A percentile compares a stretch with the other conserved stretches of the same genome.
phyloP scores from a whole-genome alignment of 352 stramenopile species.

The Pythium phragmiticola region DNA sequence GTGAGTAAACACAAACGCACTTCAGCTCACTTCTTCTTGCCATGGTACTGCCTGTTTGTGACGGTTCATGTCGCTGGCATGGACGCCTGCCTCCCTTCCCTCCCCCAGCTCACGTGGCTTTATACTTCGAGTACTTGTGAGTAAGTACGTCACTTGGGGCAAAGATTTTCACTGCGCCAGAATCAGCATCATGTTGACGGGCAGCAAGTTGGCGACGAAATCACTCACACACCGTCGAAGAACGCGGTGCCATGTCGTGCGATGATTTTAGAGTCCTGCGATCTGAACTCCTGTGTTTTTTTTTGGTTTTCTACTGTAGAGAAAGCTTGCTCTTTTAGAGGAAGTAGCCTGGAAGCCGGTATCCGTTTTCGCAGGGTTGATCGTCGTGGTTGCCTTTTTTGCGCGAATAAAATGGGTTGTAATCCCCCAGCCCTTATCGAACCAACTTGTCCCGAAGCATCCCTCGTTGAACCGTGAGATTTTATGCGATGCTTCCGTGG shows the following conservation, averaged over 20 bases:
- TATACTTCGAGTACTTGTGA: not conserved
- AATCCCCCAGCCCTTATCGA: constrained; percentile 18
- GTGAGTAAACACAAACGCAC: too few relatives aligned
- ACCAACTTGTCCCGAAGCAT: constrained; percentile 10
- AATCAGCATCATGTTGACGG: too few relatives aligned
- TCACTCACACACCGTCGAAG: too few relatives aligned
- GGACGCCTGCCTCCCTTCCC: not conserved
- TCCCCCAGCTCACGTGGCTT: not conserved
- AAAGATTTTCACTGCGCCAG: too few relatives aligned
- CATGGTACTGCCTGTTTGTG: not conserved
- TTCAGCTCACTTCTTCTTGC: too few relatives aligned
- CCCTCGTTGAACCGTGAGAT: constrained; percentile 24
- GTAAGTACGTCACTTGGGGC: not conserved
- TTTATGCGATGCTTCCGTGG: constrained; percentile 14
- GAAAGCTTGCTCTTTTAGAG: constrained; percentile 4
- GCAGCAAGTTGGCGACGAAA: too few relatives aligned
- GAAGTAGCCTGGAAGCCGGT: not conserved
- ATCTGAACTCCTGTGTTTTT: constrained; percentile 2
- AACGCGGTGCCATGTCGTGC: too few relatives aligned
- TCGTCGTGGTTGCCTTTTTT: not conserved
- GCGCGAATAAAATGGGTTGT: not conserved
- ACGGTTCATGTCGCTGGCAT: not conserved
- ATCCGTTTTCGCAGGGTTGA: constrained; percentile 8
- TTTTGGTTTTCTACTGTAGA: not conserved
- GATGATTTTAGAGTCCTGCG: not conserved